Base-by-base conservation (phyloP, 805 yeast genomes). In the Barnettozyma siamensis region DNA sequence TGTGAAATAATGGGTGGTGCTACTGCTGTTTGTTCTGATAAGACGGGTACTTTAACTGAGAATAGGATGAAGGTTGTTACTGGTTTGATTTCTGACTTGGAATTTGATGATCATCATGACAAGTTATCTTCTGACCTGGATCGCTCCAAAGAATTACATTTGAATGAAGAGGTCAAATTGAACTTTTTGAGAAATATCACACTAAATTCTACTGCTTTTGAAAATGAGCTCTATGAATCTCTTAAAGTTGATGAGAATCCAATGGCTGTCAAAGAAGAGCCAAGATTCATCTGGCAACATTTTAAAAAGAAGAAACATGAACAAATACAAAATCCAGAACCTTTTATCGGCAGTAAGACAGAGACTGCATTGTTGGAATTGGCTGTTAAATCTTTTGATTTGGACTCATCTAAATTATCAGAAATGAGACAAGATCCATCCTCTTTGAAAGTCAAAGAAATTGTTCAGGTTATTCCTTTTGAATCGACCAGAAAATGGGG, bases 1-100 rank as follows among this genome's bases (percentile, higher is more conserved):
- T 93, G 99, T 73, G 99, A 93, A 64, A 93, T 96, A 15, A 91
- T 93, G 98, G 99, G 99, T 33, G 88, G 95, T 35, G 99, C 97
- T 2, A 93, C 98, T 12, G 93, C 96, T 4, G 73, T 93, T 38
- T 93, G 99, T 63, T 88, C 97, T 0, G 99, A 93, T 66, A 91
- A 93, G 62, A 93, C 99, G 1, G 99, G 99, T 45, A 93, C 99
- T 11, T 72, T 93, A 43, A 93, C 99, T 2, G 95, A 88, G 60
- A 93, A 93, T 62, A 73, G 72, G 55, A 93, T 93, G 99, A 76
- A 88, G 30, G 88, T 93, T 6, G 96, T 88, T 10, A 75, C 73
- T 42, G 95, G 93, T 3, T 65, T 75, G 20, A 56, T 88, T 26
- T 94, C 93, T 9, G 61, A 63, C 32, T 43, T 62, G n/a, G 68